phyloP scores from a whole-genome alignment of 768 basidiomycete genomes.

The Leccinum aurantiacum region DNA sequence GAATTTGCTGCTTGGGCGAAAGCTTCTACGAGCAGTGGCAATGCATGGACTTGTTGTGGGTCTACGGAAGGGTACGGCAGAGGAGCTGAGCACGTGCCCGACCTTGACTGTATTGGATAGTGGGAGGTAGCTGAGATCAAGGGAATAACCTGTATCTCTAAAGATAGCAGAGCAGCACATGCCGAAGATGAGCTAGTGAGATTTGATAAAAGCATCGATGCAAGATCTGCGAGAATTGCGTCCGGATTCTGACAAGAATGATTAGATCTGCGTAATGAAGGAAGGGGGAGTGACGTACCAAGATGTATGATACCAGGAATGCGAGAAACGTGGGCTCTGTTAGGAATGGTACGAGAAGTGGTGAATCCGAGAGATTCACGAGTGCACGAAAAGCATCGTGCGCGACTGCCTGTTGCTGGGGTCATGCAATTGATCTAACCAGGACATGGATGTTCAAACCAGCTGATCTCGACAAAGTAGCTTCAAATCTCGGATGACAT shows the following conservation, averaged over 20 bases:
- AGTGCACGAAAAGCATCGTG: constrained; percentile 95
- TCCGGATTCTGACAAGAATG: constrained; percentile 68
- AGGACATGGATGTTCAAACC: constrained; percentile 42
- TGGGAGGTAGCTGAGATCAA: constrained; percentile 41
- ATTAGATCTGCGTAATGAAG: constrained; percentile 9
- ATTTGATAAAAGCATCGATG: constrained; percentile 98
- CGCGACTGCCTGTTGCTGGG: constrained; percentile 63
- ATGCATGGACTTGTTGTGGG: constrained; percentile 53
- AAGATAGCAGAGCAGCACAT: constrained; percentile 59
- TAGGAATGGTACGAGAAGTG: constrained; percentile 61
- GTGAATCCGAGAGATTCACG: constrained; percentile 89
- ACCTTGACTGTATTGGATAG: constrained; percentile 76
- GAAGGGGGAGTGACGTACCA: constrained; percentile 53
- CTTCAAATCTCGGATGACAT: constrained; percentile 78
- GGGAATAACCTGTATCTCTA: constrained; percentile 65
- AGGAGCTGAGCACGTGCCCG: constrained; percentile 75
- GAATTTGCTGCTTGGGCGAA: constrained; percentile 76
- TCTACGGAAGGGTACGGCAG: constrained; percentile 65
- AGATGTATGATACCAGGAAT: constrained; percentile 87
- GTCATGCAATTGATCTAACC: constrained; percentile 17
- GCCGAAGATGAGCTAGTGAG: constrained; percentile 73
- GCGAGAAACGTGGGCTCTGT: constrained; percentile 71
- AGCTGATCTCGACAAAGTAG: constrained; percentile 86
- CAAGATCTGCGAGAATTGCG: constrained; percentile 88
- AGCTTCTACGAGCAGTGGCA: constrained; percentile 87